Percentiles rank a stretch among this genome's conserved stretches.
Evolutionary conservation across 2,329 filamentous ascomycete genomes (phyloP).

Genomic region (Apiospora phragmitis): DNA sequence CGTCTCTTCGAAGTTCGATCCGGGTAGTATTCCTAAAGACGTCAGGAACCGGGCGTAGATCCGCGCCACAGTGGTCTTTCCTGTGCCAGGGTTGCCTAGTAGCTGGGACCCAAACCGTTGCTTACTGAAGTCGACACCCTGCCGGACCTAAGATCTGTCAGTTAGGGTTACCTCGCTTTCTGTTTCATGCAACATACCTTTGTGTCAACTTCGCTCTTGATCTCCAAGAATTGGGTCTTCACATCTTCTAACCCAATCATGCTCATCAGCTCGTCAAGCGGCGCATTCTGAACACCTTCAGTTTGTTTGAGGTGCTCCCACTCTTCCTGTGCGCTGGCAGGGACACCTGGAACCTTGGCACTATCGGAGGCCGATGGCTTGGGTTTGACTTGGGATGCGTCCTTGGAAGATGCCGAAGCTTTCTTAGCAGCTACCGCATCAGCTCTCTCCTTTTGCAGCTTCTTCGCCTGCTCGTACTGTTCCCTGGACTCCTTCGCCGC

Average conservation of each 20-base stretch:
- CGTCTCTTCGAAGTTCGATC: slow-evolving; percentile 62
- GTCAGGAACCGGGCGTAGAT: slow-evolving; percentile 68
- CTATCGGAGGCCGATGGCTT: background rate
- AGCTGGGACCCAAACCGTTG: slow-evolving; percentile 65
- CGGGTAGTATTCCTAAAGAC: slow-evolving; percentile 62
- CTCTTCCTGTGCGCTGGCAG: slow-evolving; percentile 44
- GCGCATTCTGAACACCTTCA: slow-evolving; percentile 50
- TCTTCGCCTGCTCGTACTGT: slow-evolving; percentile 19
- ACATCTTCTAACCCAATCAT: slow-evolving; percentile 73
- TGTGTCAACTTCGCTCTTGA: slow-evolving; percentile 65
- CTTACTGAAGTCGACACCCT: slow-evolving; percentile 52
- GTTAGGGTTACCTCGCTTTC: background rate
- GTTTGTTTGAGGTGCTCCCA: slow-evolving; percentile 62
- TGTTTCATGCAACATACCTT: slow-evolving; percentile 19
- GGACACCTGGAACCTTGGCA: background rate
- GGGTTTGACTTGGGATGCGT: background rate
- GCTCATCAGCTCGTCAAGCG: slow-evolving; percentile 64
- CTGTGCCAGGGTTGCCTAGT: slow-evolving; percentile 70
- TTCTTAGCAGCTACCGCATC: background rate
- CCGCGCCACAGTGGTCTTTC: slow-evolving; percentile 75
- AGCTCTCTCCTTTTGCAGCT: slow-evolving; percentile 13
- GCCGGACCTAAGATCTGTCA: slow-evolving; percentile 40
- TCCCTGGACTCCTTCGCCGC: slow-evolving; percentile 36
- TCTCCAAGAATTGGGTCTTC: slow-evolving; percentile 61
- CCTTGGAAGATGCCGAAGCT: background rate